These are phyloP conservation scores for Fusarium pilosicola DNA, from an alignment of 2,329 filamentous ascomycete genomes.

Conservation along the genomic window DNA sequence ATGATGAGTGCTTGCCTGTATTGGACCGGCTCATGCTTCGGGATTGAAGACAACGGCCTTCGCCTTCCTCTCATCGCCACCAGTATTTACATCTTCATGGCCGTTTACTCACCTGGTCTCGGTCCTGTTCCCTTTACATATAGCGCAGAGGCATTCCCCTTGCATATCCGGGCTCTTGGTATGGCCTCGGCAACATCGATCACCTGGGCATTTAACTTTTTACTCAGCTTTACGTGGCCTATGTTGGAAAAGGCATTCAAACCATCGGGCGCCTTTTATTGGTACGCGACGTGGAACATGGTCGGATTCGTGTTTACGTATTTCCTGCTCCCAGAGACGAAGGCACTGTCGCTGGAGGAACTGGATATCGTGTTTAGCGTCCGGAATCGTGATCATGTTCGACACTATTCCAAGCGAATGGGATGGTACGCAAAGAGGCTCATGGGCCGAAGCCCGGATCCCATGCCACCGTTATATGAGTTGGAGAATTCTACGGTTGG, in stretches of 20 bases:
- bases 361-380: slow-evolving; percentile 60
- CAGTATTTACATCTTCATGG: slow-evolving; percentile 50
- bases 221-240: slow-evolving; percentile 49
- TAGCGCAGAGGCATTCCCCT: slow-evolving; percentile 51
- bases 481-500: neutral
- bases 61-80: slow-evolving; percentile 45
- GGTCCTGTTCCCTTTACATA: slow-evolving; percentile 41
- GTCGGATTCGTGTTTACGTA: slow-evolving; percentile 59
- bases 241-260: slow-evolving; percentile 44
- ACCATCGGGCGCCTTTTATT: slow-evolving; percentile 49
- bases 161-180: slow-evolving; percentile 50
- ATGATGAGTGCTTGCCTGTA: slow-evolving; percentile 37
- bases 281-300: slow-evolving; percentile 41
- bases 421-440: slow-evolving; percentile 18
- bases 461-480: neutral
- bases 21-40: slow-evolving; percentile 36
- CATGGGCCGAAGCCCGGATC: neutral
- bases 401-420: slow-evolving; percentile 48
- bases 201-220: slow-evolving; percentile 49
- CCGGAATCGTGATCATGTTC: slow-evolving; percentile 52
- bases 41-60: slow-evolving; percentile 8
- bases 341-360: slow-evolving; percentile 60
- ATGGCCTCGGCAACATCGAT: slow-evolving; percentile 53
- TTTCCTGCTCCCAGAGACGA: slow-evolving; percentile 61
- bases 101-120: slow-evolving; percentile 50